Percentiles rank a stretch among this genome's conserved stretches.
phyloP scores from a whole-genome alignment of 345 rosid genomes.

The Acer negundo region DNA sequence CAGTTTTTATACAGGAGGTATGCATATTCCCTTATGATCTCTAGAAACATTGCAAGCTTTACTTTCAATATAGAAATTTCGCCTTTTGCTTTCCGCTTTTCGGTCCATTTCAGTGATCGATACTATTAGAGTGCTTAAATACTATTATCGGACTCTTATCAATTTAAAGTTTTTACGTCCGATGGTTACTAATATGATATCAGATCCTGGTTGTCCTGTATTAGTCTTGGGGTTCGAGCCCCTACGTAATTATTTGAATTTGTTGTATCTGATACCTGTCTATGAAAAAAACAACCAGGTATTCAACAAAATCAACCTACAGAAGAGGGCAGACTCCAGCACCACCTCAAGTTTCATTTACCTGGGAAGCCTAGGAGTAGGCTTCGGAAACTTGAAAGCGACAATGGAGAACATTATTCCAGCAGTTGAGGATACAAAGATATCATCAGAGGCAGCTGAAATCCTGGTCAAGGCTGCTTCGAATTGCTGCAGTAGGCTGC shows the following conservation, averaged over 20 bases:
- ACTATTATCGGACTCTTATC: too few relatives aligned
- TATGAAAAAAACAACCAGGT: slow-evolving; percentile 12
- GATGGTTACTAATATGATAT: too few relatives aligned
- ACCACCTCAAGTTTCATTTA: slow-evolving; percentile 31
- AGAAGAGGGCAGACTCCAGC: slow-evolving; percentile 33
- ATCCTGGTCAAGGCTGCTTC: slow-evolving; percentile 63
- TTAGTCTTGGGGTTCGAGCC: too few relatives aligned
- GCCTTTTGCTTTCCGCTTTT: too few relatives aligned
- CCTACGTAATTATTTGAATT: too few relatives aligned
- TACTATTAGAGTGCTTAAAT: too few relatives aligned
- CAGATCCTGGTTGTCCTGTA: too few relatives aligned
- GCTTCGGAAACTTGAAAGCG: slow-evolving; percentile 70
- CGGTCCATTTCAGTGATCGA: too few relatives aligned
- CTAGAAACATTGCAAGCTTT: neutral
- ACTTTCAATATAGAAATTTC: neutral
- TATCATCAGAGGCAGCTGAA: slow-evolving; percentile 48
- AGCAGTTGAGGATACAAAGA: slow-evolving; percentile 58
- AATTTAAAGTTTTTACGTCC: too few relatives aligned
- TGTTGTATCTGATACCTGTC: too few relatives aligned
- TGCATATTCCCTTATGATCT: neutral
- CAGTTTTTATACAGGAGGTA: slow-evolving; percentile 45
- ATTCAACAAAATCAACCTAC: slow-evolving; percentile 29
- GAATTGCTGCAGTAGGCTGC: slow-evolving; percentile 43
- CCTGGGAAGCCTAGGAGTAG: slow-evolving; percentile 54
- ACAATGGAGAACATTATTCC: slow-evolving; percentile 62